A percentile compares a stretch with the other conserved stretches of the same genome.
Evolutionary conservation across 371 early-diverging fungal genomes (phyloP).

Genomic region (Blyttiomyces sp.): DNA sequence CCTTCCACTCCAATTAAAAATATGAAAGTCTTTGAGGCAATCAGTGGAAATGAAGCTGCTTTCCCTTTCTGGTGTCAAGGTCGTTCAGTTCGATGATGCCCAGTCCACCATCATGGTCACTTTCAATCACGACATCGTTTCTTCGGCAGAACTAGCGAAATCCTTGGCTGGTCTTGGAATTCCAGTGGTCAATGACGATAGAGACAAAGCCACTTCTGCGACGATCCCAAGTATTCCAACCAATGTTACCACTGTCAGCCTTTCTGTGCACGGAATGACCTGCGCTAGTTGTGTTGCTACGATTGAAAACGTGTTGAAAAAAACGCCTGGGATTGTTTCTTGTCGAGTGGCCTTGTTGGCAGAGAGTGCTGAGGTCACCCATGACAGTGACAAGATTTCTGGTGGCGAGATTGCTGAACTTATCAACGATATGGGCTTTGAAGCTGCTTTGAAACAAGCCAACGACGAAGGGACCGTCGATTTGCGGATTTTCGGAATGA

Average conservation of each 20-base stretch:
- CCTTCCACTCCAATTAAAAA: not conserved
- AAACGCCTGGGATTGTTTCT: conserved; percentile 60
- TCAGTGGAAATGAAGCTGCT: too few species aligned
- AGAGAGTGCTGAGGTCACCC: conserved; percentile 76
- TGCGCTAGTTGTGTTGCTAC: conserved; percentile 48
- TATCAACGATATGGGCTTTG: conserved; percentile 82
- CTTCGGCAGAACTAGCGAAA: too few species aligned
- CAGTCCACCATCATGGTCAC: too few species aligned
- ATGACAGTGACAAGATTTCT: conserved; percentile 37
- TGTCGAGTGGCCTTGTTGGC: conserved; percentile 78
- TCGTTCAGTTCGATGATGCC: not conserved
- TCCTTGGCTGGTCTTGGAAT: too few species aligned
- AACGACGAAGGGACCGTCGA: conserved; percentile 14
- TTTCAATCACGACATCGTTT: too few species aligned
- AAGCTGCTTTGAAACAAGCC: conserved; percentile 42
- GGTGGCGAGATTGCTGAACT: conserved; percentile 49
- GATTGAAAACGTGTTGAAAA: conserved; percentile 69
- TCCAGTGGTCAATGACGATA: too few species aligned
- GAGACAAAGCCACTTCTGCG: too few species aligned
- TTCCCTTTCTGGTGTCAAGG: not conserved
- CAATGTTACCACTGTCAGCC: conserved; percentile 4
- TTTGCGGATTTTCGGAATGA: conserved; percentile 93
- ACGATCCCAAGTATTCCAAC: too few species aligned
- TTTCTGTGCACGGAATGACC: conserved; percentile 46
- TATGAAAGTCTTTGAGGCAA: not conserved